Evolutionary conservation across 2,329 filamentous ascomycete species (phyloP).

Genomic region (Xylaria sp.): DNA sequence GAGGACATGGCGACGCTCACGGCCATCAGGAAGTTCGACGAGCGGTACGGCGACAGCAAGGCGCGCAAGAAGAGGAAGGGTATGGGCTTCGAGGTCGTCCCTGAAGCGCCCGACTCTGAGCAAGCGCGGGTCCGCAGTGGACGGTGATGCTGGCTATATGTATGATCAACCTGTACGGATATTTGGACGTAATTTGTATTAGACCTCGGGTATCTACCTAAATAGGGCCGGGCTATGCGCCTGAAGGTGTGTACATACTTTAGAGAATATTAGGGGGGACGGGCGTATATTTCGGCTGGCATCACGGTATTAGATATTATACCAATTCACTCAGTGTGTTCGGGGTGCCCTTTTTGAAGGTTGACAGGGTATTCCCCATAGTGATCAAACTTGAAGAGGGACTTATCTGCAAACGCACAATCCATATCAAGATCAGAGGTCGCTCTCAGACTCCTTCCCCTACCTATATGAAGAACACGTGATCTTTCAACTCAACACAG

Average conservation of each 20-base stretch:
- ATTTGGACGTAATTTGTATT: constrained; percentile 25
- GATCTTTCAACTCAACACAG: background rate
- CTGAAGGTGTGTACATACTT: background rate
- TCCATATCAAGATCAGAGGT: background rate
- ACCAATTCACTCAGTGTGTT: background rate
- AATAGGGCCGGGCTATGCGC: background rate
- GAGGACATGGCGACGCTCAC: constrained; percentile 91
- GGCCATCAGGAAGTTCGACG: constrained; percentile 93
- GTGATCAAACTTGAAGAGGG: background rate
- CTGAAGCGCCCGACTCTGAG: constrained; percentile 53
- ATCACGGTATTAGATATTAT: background rate
- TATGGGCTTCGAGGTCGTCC: constrained; percentile 68
- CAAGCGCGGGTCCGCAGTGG: constrained; percentile 56
- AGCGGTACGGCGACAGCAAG: constrained; percentile 84
- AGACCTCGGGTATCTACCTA: constrained; percentile 6
- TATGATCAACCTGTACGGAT: constrained; percentile 23
- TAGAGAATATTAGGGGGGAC: constrained; percentile 14
- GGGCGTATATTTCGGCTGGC: background rate
- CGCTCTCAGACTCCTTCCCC: background rate
- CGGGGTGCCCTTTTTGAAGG: too few relatives aligned
- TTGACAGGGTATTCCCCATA: background rate
- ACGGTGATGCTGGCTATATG: constrained; percentile 26
- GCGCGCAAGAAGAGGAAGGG: constrained; percentile 66
- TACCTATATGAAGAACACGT: background rate
- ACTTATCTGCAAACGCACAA: background rate